Evolutionary conservation across 768 basidiomycete genomes (phyloP).

Genomic region (Panaeolus papilionaceus): DNA sequence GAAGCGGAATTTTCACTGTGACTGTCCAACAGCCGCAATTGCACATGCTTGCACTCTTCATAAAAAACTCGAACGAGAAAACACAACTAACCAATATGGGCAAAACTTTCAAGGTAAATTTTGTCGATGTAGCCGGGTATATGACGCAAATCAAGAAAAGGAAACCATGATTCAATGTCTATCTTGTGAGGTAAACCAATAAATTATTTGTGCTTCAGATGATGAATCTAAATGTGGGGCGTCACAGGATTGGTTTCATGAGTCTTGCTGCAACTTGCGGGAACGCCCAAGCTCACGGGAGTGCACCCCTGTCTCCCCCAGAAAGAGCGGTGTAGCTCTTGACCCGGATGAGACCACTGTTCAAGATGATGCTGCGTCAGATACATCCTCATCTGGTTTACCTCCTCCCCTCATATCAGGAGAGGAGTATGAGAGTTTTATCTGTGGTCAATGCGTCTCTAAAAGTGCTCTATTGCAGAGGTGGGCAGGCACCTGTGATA

Average conservation of each 20-base stretch:
- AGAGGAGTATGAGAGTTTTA: slow-evolving; percentile 75
- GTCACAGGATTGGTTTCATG: slow-evolving; percentile 87
- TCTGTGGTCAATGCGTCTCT: slow-evolving; percentile 75
- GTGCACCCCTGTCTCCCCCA: slow-evolving; percentile 38
- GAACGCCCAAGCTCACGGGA: slow-evolving; percentile 62
- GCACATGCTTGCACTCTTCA: slow-evolving; percentile 71
- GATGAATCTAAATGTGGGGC: slow-evolving; percentile 7
- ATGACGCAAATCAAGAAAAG: slow-evolving; percentile 73
- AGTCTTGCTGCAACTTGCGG: slow-evolving; percentile 85
- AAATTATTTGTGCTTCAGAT: background rate
- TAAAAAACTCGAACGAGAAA: slow-evolving; percentile 55
- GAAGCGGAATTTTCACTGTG: slow-evolving; percentile 83
- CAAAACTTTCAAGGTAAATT: slow-evolving; percentile 77
- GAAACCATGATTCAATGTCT: slow-evolving; percentile 93
- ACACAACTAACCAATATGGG: slow-evolving; percentile 67
- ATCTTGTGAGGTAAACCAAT: slow-evolving; percentile 69
- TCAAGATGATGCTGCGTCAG: slow-evolving; percentile 59
- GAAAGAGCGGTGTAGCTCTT: background rate
- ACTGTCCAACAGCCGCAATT: slow-evolving; percentile 77
- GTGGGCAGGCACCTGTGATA: slow-evolving; percentile 73
- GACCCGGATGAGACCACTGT: slow-evolving; percentile 23
- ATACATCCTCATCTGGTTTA: slow-evolving; percentile 66
- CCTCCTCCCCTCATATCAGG: slow-evolving; percentile 73
- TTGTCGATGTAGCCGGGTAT: slow-evolving; percentile 76
- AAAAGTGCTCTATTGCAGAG: slow-evolving; percentile 56